A percentile compares a stretch with the other conserved stretches of the same genome.
Conservation (phyloP, 139 green algal species). For the Chlamydomonas sp. region DNA sequence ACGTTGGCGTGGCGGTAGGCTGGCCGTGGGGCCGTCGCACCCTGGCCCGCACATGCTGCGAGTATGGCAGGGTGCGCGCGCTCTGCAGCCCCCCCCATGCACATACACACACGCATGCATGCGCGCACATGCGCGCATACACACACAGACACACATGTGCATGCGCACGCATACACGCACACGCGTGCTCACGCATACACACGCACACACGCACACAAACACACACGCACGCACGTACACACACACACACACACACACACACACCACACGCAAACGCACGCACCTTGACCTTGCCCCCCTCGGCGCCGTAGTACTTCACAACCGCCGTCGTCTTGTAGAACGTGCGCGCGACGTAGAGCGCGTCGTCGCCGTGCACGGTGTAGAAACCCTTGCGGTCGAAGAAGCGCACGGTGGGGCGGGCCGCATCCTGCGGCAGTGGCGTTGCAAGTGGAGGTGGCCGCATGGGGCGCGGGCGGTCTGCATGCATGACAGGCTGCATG, state of each 20-base stretch:
- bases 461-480: not conserved
- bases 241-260: not conserved
- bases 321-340: conserved; percentile 78
- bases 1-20: not conserved
- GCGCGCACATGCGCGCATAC: not conserved
- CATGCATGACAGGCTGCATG: too few species aligned
- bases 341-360: conserved; percentile 58
- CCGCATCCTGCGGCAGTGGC: conserved; percentile 40
- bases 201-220: too few species aligned
- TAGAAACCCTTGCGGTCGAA: conserved; percentile 75
- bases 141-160: not conserved
- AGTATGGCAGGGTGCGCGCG: not conserved
- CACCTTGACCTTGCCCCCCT: not conserved
- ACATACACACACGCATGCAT: too few species aligned
- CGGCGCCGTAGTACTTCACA: conserved; percentile 34
- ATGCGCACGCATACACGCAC: not conserved
- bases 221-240: not conserved
- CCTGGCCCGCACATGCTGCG: not conserved
- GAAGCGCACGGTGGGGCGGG: conserved; percentile 46
- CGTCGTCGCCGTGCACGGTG: conserved; percentile 74
- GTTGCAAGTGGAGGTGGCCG: not conserved
- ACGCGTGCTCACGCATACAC: too few species aligned
- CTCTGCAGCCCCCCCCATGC: not conserved
- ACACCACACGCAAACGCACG: not conserved
- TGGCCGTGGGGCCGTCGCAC: not conserved